These are phyloP conservation scores for Climacium dendroides DNA, from an alignment of 225 moss, liverwort and hornwort species.

Conservation along the genomic window DNA sequence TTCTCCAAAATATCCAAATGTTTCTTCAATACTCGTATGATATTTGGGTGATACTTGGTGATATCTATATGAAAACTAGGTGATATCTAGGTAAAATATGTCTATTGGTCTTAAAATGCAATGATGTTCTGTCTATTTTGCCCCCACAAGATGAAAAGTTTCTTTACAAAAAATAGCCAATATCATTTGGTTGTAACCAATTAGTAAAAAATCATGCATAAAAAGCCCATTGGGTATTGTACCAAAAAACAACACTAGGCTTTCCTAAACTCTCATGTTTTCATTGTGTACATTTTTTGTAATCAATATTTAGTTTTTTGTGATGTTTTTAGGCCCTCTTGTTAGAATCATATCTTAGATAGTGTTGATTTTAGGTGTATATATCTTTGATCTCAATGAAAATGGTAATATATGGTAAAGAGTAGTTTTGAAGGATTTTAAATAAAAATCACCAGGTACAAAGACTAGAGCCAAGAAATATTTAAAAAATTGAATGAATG, in stretches of 20 bases:
- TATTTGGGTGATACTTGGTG: too few species aligned
- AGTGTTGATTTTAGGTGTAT: not conserved
- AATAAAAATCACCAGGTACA: not conserved
- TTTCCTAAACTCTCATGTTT: not conserved
- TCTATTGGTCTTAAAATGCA: too few species aligned
- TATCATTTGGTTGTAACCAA: too few species aligned
- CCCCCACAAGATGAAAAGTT: too few species aligned
- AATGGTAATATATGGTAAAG: not conserved
- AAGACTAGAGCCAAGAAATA: not conserved
- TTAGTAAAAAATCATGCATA: too few species aligned
- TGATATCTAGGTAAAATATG: too few species aligned
- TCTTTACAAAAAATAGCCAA: too few species aligned
- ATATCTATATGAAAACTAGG: too few species aligned
- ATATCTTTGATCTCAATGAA: not conserved
- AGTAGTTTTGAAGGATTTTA: not conserved
- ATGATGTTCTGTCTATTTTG: too few species aligned
- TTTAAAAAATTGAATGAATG: not conserved
- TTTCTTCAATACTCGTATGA: too few species aligned
- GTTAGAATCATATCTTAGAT: rapidly evolving
- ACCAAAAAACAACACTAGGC: not conserved
- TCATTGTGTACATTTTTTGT: not conserved
- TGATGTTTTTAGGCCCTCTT: not conserved
- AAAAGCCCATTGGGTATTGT: too few species aligned
- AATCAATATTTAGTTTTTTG: not conserved
- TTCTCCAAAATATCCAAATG: too few species aligned